Conservation (phyloP, 2,329 filamentous ascomycete species). For the Dothideomycetidae sp. region DNA sequence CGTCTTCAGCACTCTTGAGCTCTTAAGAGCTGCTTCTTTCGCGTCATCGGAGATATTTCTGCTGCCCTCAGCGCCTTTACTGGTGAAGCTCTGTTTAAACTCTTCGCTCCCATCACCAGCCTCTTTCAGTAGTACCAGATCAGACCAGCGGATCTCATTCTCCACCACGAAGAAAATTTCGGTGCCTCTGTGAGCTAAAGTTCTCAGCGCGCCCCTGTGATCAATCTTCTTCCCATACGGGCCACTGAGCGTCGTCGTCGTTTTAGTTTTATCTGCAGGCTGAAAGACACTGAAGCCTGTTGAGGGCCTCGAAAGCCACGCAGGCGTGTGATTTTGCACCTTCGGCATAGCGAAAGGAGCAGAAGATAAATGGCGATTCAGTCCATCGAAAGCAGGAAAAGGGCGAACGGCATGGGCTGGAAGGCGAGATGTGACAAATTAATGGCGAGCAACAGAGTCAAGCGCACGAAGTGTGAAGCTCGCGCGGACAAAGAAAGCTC, state of each 20-base stretch:
- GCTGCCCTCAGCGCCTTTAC: conserved; percentile 8
- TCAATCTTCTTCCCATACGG: conserved; percentile 9
- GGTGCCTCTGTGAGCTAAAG: conserved; percentile 66
- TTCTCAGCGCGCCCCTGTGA: conserved; percentile 34
- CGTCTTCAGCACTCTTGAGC: conserved; percentile 53
- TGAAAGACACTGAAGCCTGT: conserved; percentile 67
- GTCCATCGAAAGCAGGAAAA: conserved; percentile 3
- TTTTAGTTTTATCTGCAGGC: conserved; percentile 20
- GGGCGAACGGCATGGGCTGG: too few species aligned
- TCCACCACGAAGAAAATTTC: conserved; percentile 83
- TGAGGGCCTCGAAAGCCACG: conserved; percentile 68
- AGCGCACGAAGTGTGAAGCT: conserved; percentile 13
- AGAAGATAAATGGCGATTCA: not conserved
- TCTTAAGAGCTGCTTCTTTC: conserved; percentile 3
- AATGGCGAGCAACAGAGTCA: not conserved
- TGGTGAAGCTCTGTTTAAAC: conserved; percentile 8
- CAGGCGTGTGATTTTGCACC: conserved; percentile 69
- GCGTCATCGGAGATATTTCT: conserved; percentile 6
- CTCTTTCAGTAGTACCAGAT: conserved; percentile 66
- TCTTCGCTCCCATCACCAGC: conserved; percentile 12
- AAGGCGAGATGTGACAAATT: conserved; percentile 11
- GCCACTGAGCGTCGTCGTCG: conserved; percentile 10
- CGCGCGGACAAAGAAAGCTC: conserved; percentile 2
- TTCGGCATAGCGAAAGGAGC: conserved; percentile 53
- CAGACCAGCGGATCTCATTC: conserved; percentile 83